These are phyloP conservation scores for Goffeauzyma gilvescens DNA, from an alignment of 768 basidiomycete genomes.

Conservation along the genomic window DNA sequence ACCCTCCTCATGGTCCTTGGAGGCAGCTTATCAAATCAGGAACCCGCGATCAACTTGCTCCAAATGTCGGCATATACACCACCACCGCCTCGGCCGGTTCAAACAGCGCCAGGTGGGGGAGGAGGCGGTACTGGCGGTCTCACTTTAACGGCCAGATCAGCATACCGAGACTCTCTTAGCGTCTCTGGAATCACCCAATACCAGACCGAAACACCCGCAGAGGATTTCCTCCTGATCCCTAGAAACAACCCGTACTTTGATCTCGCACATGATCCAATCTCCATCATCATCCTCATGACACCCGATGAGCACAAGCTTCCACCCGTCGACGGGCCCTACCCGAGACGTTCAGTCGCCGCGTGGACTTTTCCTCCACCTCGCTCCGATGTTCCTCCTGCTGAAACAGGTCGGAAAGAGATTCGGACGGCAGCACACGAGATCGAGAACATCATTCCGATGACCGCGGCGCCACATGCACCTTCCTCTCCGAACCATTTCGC, in stretches of 20 bases:
- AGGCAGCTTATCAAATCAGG: slow-evolving; percentile 43
- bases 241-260: slow-evolving; percentile 49
- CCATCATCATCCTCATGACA: slow-evolving; percentile 47
- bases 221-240: slow-evolving; percentile 66
- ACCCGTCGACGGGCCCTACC: slow-evolving; percentile 23
- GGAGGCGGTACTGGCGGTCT: slow-evolving; percentile 24
- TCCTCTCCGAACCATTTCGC: neutral
- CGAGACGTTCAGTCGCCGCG: slow-evolving; percentile 42
- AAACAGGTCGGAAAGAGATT: slow-evolving; percentile 28
- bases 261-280: slow-evolving; percentile 47
- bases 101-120: too few species aligned
- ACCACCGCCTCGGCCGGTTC: slow-evolving; percentile 19
- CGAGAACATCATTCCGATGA: slow-evolving; percentile 27
- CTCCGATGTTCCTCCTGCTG: slow-evolving; percentile 17
- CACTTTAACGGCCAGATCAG: slow-evolving; percentile 39
- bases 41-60: slow-evolving; percentile 47
- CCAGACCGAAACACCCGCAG: slow-evolving; percentile 41
- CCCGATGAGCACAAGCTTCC: slow-evolving; percentile 29
- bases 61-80: slow-evolving; percentile 40
- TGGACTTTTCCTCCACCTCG: slow-evolving; percentile 53
- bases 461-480: slow-evolving; percentile 20
- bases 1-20: slow-evolving; percentile 60
- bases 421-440: slow-evolving; percentile 9
- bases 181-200: slow-evolving; percentile 41
- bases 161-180: slow-evolving; percentile 43